Conservation (phyloP, 2,329 filamentous ascomycete genomes). For the Phialemoniopsis sp. region DNA sequence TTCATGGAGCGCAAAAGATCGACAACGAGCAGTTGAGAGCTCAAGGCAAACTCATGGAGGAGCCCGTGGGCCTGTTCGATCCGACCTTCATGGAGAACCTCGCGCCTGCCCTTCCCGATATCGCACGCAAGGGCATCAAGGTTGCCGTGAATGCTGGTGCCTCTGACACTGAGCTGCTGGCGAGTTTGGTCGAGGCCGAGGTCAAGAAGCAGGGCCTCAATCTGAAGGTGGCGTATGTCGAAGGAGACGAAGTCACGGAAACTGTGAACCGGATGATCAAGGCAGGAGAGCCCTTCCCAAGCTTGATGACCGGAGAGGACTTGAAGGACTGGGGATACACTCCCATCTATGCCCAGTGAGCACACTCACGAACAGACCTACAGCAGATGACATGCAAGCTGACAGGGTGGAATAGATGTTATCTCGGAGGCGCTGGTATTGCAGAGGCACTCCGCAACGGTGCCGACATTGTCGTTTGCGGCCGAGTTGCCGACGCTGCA, state of each 20-base stretch:
- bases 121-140: conserved; percentile 18
- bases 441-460: conserved; percentile 24
- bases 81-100: conserved; percentile 25
- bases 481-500: conserved; percentile 30
- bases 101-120: conserved; percentile 19
- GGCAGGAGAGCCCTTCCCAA: conserved; percentile 8
- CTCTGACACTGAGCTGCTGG: conserved; percentile 18
- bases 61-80: conserved; percentile 16
- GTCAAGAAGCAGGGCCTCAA: conserved; percentile 13
- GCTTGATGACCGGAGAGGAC: conserved; percentile 9
- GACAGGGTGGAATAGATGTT: conserved; percentile 20
- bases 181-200: conserved; percentile 8
- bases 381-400: too few relatives aligned
- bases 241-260: conserved; percentile 22
- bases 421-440: conserved; percentile 37
- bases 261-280: conserved; percentile 8
- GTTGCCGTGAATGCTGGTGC: conserved; percentile 26
- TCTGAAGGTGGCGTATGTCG: conserved; percentile 25
- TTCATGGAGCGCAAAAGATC: conserved; percentile 23
- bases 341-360: conserved; percentile 8
- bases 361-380: too few relatives aligned
- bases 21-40: conserved; percentile 25
- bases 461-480: conserved; percentile 31
- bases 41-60: conserved; percentile 15
- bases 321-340: conserved; percentile 11